A percentile compares a stretch with the other conserved stretches of the same genome.
phyloP scores from a whole-genome alignment of 257 asterid genomes.

The Galeopsis tetrahit region DNA sequence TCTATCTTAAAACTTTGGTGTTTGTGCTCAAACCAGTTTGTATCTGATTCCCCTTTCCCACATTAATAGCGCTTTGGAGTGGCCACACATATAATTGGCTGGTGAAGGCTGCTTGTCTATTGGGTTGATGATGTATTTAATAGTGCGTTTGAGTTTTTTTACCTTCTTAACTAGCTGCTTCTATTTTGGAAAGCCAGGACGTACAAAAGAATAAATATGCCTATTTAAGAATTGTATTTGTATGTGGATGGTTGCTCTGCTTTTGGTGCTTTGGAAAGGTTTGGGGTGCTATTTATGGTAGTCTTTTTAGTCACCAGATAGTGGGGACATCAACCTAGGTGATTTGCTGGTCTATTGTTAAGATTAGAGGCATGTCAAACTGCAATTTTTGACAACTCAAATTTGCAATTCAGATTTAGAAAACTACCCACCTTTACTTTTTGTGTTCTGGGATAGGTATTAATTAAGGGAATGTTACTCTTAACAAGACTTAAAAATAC shows the following conservation, averaged over 20 bases:
- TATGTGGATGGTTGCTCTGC: constrained; percentile 6
- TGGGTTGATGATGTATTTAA: constrained; percentile 13
- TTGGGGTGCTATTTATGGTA: constrained; percentile 16
- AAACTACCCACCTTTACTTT: constrained; percentile 24
- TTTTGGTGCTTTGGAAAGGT: constrained; percentile 22
- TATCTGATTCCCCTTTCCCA: neutral
- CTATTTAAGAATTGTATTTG: neutral
- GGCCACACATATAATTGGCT: constrained; percentile 10
- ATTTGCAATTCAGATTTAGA: constrained; percentile 28
- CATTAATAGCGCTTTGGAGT: constrained; percentile 20
- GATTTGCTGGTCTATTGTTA: constrained; percentile 11
- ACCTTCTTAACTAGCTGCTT: neutral
- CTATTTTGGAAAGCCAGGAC: constrained; percentile 11
- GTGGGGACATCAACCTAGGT: constrained; percentile 24
- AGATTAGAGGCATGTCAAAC: constrained; percentile 20
- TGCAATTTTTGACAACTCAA: constrained; percentile 1
- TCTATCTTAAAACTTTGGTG: constrained; percentile 5
- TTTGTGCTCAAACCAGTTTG: constrained; percentile 2
- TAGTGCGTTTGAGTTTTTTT: constrained; percentile 7
- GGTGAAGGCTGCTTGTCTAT: constrained; percentile 17
- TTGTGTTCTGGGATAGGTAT: constrained; percentile 28
- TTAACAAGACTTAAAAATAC: neutral
- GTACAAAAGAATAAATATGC: constrained; percentile 17
- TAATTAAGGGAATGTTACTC: neutral
- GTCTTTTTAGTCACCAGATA: constrained; percentile 16